phyloP scores from a whole-genome alignment of 176 grass and related monocot species.

The Aechmea fasciata region DNA sequence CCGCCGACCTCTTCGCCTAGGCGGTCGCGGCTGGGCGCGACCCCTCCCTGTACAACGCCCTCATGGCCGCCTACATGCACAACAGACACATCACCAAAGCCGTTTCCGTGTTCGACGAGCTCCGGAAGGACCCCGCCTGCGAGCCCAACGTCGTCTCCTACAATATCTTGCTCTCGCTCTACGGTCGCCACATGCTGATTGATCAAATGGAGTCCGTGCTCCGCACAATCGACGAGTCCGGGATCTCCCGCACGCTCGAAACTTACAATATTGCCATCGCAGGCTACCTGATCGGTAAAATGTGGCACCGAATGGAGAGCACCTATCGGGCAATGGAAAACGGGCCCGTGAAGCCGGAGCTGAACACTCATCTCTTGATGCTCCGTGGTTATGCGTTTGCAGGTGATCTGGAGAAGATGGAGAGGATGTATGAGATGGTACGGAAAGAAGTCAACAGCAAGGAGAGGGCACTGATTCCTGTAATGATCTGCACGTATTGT shows the following conservation, averaged over 20 bases:
- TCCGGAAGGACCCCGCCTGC: conserved; percentile 19
- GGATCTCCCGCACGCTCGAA: conserved; percentile 15
- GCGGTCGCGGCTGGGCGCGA: conserved; percentile 8
- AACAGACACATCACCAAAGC: conserved; percentile 17
- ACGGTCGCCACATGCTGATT: conserved; percentile 22
- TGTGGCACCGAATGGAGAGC: conserved; percentile 30
- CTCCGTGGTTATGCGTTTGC: conserved; percentile 34
- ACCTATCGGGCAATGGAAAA: conserved; percentile 17
- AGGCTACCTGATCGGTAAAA: conserved; percentile 32
- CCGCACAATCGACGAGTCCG: conserved; percentile 21
- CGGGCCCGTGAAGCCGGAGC: conserved; percentile 19
- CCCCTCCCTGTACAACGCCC: conserved; percentile 26
- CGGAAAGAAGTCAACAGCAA: conserved; percentile 17
- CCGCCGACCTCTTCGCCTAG: conserved; percentile 27
- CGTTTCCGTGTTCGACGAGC: conserved; percentile 20
- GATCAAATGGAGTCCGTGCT: conserved; percentile 36
- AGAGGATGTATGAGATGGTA: conserved; percentile 30
- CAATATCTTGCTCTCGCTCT: conserved; percentile 39
- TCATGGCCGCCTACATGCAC: conserved; percentile 34
- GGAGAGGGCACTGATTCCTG: conserved; percentile 14
- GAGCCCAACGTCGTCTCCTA: conserved; percentile 24
- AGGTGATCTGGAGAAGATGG: conserved; percentile 33
- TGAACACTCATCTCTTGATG: conserved; percentile 24
- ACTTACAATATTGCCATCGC: conserved; percentile 33
- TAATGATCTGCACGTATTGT: conserved; percentile 36